Conservation (phyloP, 768 basidiomycete genomes). For the Cantharellus anzutake region DNA sequence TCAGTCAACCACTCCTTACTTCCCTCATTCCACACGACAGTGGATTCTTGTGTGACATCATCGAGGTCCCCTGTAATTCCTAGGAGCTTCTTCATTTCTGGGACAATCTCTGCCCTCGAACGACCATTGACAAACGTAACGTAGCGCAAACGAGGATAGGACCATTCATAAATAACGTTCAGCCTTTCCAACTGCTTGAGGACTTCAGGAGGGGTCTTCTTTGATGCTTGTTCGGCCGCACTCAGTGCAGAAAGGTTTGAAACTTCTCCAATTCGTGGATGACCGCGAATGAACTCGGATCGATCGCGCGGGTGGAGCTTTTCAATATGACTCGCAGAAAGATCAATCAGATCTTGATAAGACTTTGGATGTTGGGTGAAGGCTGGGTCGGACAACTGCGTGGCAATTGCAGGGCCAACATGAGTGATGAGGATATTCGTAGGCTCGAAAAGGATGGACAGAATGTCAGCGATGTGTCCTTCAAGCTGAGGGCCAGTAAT, state of each 20-base stretch:
- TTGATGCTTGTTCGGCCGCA: conserved; percentile 48
- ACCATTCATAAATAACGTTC: conserved; percentile 56
- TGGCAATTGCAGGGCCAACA: conserved; percentile 26
- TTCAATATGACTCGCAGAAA: conserved; percentile 10
- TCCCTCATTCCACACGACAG: conserved; percentile 21
- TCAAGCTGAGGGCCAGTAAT: background rate
- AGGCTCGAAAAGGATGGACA: conserved; percentile 42
- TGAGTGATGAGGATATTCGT: conserved; percentile 34
- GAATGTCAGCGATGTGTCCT: conserved; percentile 15
- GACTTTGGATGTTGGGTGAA: conserved; percentile 25
- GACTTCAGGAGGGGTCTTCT: conserved; percentile 52
- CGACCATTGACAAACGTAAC: conserved; percentile 89
- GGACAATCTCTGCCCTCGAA: conserved; percentile 44
- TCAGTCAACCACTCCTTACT: conserved; percentile 43
- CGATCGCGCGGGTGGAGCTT: conserved; percentile 12
- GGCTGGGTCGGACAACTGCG: conserved; percentile 8
- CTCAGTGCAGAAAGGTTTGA: conserved; percentile 58
- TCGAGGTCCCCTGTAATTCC: conserved; percentile 19
- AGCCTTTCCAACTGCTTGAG: conserved; percentile 52
- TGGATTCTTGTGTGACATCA: conserved; percentile 19
- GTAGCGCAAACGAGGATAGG: conserved; percentile 60
- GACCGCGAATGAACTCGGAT: conserved; percentile 56
- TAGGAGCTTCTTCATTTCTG: conserved; percentile 61
- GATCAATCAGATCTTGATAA: conserved; percentile 39
- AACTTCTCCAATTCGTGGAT: conserved; percentile 78